Base-by-base conservation (phyloP, 2,329 filamentous ascomycete species). In the Trichoderma atroviride region DNA sequence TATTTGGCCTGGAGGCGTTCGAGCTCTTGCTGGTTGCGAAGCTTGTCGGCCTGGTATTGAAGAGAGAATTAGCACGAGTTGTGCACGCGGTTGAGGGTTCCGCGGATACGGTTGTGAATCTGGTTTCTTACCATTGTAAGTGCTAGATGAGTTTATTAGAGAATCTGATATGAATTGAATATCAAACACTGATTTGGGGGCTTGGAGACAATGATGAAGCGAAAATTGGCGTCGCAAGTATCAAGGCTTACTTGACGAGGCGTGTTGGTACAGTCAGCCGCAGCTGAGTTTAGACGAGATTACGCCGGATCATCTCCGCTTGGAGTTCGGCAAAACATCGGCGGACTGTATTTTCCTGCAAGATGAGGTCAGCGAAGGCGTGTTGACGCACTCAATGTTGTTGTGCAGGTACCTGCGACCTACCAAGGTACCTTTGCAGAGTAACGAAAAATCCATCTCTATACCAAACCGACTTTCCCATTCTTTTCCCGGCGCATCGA, bases 1-100 rank as follows among this genome's bases (percentile, higher is more conserved):
- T 96, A 97, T 77, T 96, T 96, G 77, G 94, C 91, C 82, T 99
- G 96, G 22, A 98, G 92, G 73, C 94, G 91, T 82, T 99, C 96
- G 78, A 99, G 94, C 81, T 99, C 96, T 82, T 99, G 96, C 76
- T 97, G 93, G 11, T 93, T 96, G 79, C 96, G 94, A 73, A 99
- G 92, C 83, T 99, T 99, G 84, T 99, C 96, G 81, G 96, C 96
- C 96, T 90, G 59, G 2, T 9, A 6, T 22, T 31, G 22, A 27
- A 35, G 22, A 50, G 47, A 19, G 55, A 31, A 11, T 52, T 64
- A 52, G 58, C 40, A 63, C 40, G n/a, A 11, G 47, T n/a, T n/a
- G 13, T 19, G 6, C 37, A 37, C 37, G 63, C 53, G 37, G 5
- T 24, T 50, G 29, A 35, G 24, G 4, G 2, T 29, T 6, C 11